A percentile compares a stretch with the other conserved stretches of the same genome.
These are phyloP conservation scores for Larix kaempferi DNA, from an alignment of 75 land plant genomes.

Conservation along the genomic window DNA sequence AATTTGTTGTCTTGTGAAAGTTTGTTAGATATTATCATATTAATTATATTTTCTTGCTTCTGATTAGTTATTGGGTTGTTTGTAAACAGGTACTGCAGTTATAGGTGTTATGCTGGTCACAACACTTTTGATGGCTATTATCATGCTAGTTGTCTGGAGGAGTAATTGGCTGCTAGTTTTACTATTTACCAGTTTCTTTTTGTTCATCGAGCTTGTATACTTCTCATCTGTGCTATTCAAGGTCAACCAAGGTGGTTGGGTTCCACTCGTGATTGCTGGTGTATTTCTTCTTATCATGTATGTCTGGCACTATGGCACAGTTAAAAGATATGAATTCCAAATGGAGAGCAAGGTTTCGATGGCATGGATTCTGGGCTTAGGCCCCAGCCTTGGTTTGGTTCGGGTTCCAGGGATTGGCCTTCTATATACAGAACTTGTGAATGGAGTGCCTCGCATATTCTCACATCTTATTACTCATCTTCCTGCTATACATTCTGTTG, in stretches of 20 bases:
- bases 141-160: slow-evolving; percentile 86
- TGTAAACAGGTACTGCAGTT: slow-evolving; percentile 67
- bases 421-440: slow-evolving; percentile 83
- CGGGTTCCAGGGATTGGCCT: slow-evolving; percentile 89
- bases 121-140: slow-evolving; percentile 55
- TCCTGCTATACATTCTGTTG: slow-evolving; percentile 73
- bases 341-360: slow-evolving; percentile 81
- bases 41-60: background rate
- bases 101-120: slow-evolving; percentile 77
- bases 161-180: slow-evolving; percentile 51
- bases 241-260: slow-evolving; percentile 93
- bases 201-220: slow-evolving; percentile 65
- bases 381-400: slow-evolving; percentile 83
- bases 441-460: slow-evolving; percentile 85
- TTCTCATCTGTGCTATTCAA: slow-evolving; percentile 65
- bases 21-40: background rate
- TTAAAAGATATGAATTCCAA: slow-evolving; percentile 71
- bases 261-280: slow-evolving; percentile 57
- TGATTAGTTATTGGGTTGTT: background rate
- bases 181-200: slow-evolving; percentile 60
- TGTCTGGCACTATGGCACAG: slow-evolving; percentile 86
- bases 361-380: slow-evolving; percentile 76
- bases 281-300: slow-evolving; percentile 76
- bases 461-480: slow-evolving; percentile 89
- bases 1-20: background rate